Base-by-base conservation (phyloP, 495 filamentous ascomycete genomes). In the Hypoxylon perforatum region DNA sequence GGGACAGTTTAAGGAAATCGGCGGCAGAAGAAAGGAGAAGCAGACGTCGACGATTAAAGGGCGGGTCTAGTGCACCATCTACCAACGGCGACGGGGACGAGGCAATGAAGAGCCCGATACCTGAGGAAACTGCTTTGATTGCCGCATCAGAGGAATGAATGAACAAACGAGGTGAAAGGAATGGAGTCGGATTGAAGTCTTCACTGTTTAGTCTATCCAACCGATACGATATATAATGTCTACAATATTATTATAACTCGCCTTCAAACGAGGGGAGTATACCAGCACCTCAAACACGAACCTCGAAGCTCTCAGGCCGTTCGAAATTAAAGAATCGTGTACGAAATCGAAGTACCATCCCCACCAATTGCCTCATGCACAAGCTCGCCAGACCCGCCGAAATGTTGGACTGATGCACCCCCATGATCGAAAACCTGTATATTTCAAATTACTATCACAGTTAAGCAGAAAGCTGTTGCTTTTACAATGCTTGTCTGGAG, bases 1-100 rank as follows among this genome's bases (percentile, higher is more conserved):
- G 84, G 49, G 84, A 85, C 47, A 86, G 82, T 52, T 65, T 87
- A 62, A 72, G 86, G 47, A 77, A 85, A 65, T 81, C 90, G 62
- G 72, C 72, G 21, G 70, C 72, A 36, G 72, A 74, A 61, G 72
- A 74, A 41, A 72, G 72, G 51, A 70, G 72, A 57, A 57, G 66
- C 3, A 74, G 72, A 38, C 72, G 72, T 14, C 69, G 72, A 50
- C 61, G 72, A 52, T 38, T 74, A 33, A 74, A 74, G 61, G 72
- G 69, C 18, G 57, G 65, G 11, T 61, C 72, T 33, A 49, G 36
- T 15, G 36, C 60, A 21, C 59, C 12, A 49, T 58, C 72, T 15
- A 47, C 30, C 17, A 38, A 53, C 23, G 53, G 38, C 12, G 65
- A 74, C 7, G 63, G 57, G 35, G 72, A 74, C 3, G 72, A 61